Evolutionary conservation across 2,329 filamentous ascomycete species (phyloP).

Genomic region (Coniochaeta prunicola): DNA sequence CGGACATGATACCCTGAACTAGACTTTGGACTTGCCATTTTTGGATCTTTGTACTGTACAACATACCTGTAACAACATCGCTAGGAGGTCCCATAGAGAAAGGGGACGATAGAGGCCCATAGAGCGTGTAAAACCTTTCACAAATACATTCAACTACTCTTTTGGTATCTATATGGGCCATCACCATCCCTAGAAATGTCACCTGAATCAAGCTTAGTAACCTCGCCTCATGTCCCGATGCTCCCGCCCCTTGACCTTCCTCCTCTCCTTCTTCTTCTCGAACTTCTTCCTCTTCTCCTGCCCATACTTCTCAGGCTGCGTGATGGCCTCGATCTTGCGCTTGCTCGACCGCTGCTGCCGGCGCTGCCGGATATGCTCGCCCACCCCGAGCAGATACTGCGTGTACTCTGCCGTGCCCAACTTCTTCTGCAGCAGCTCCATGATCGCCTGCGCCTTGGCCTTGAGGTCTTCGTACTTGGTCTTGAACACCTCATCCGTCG

Average conservation of each 20-base stretch:
- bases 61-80: not conserved
- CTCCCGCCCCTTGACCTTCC: conserved; percentile 70
- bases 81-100: not conserved
- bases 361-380: conserved; percentile 63
- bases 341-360: conserved; percentile 73
- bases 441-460: conserved; percentile 64
- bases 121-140: not conserved
- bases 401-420: conserved; percentile 76
- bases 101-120: not conserved
- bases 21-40: not conserved
- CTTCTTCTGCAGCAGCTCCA: conserved; percentile 78
- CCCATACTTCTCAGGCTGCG: conserved; percentile 70
- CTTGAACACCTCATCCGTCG: conserved; percentile 63
- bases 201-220: conserved; percentile 21
- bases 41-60: not conserved
- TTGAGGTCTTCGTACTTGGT: conserved; percentile 64
- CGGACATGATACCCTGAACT: conserved; percentile 2
- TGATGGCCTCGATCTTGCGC: conserved; percentile 81
- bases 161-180: not conserved
- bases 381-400: conserved; percentile 63
- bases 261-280: conserved; percentile 75
- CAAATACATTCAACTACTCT: not conserved
- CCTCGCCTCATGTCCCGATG: conserved; percentile 65
- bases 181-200: not conserved
- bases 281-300: conserved; percentile 75